Evolutionary conservation across 495 filamentous ascomycete species (phyloP), one percentile per base, ranked within the genome.

Genomic region (Gamarada debralockiae): DNA sequence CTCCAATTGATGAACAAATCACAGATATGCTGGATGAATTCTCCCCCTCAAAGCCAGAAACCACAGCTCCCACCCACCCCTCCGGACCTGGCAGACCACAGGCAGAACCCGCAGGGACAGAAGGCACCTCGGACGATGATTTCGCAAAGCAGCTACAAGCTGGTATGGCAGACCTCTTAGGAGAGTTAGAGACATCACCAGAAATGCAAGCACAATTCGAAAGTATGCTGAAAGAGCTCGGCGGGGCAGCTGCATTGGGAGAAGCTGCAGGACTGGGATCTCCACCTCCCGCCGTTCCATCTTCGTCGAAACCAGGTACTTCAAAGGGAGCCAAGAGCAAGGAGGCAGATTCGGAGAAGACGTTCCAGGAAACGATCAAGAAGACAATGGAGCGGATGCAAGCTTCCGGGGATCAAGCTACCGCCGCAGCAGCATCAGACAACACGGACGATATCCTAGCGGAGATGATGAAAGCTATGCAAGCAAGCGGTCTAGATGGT

Each of bases 351-450:
- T 65, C 70, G 43, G 79, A 83, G 47, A 82, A 85, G 12, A 79
- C 80, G 13, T 98, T 98, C 67, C 90, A 92, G 65, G 89, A 93
- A 50, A 92, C 89, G 3, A 97, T 98, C 61, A 80, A 82, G 41
- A 80, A 80, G 48, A 96, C 92, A 0, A 95, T 97, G 83, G 86
- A 95, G 68, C 86, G 93, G 27, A 96, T 98, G 89, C 87, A 93
- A 56, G 74, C 80, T 33, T 93, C 89, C 0, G 88, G 85, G 3
- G 85, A 90, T 23, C 80, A 89, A 56, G 90, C 93, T 12, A 86
- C 82, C 0, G 86, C 87, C 8, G 88, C 92, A 0, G 89, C 87
- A 1, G 73, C 76, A 24, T 70, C 84, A 3, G 83, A 84, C 43
- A 71, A 80, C 8, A 72, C 79, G 0, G 88, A 95, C 55, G 92